phyloP scores from a whole-genome alignment of 768 basidiomycete species.

The Pulveroboletus sp. region DNA sequence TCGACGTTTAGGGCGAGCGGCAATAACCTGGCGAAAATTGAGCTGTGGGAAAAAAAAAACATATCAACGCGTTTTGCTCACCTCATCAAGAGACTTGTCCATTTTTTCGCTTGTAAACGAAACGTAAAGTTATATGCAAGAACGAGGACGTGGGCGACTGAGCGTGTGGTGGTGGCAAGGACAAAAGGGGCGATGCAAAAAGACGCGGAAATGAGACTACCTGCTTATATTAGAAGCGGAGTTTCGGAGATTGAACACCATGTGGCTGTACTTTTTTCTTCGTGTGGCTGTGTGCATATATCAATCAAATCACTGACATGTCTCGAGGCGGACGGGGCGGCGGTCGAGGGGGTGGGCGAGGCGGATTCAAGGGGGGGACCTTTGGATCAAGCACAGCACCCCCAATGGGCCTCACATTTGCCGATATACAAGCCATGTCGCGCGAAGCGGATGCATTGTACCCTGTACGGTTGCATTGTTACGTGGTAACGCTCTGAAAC shows the following conservation, averaged over 20 bases:
- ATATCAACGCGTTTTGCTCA: slow-evolving; percentile 33
- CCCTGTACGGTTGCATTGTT: slow-evolving; percentile 56
- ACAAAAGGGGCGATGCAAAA: slow-evolving; percentile 29
- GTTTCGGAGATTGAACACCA: slow-evolving; percentile 22
- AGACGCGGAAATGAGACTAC: not conserved
- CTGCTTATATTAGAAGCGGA: slow-evolving; percentile 20
- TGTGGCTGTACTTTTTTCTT: slow-evolving; percentile 1
- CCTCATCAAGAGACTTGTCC: slow-evolving; percentile 86
- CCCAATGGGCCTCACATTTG: slow-evolving; percentile 79
- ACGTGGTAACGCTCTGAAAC: slow-evolving; percentile 18
- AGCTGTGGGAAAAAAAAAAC: slow-evolving; percentile 4
- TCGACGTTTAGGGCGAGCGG: slow-evolving; percentile 52
- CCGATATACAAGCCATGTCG: slow-evolving; percentile 74
- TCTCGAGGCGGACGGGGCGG: slow-evolving; percentile 51
- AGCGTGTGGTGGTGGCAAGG: slow-evolving; percentile 22
- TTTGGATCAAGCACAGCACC: slow-evolving; percentile 41
- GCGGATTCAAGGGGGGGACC: slow-evolving; percentile 53
- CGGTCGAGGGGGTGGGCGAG: slow-evolving; percentile 55
- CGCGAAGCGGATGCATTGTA: slow-evolving; percentile 76
- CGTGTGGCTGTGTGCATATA: slow-evolving; percentile 10
- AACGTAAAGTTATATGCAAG: not conserved
- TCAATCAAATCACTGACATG: slow-evolving; percentile 38
- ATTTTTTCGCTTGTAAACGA: slow-evolving; percentile 36
- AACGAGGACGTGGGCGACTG: not conserved
- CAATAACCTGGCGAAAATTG: slow-evolving; percentile 55